A percentile compares a stretch with the other conserved stretches of the same genome.
phyloP scores from a whole-genome alignment of 371 early-diverging fungal species.

The Zychaea mexicana region DNA sequence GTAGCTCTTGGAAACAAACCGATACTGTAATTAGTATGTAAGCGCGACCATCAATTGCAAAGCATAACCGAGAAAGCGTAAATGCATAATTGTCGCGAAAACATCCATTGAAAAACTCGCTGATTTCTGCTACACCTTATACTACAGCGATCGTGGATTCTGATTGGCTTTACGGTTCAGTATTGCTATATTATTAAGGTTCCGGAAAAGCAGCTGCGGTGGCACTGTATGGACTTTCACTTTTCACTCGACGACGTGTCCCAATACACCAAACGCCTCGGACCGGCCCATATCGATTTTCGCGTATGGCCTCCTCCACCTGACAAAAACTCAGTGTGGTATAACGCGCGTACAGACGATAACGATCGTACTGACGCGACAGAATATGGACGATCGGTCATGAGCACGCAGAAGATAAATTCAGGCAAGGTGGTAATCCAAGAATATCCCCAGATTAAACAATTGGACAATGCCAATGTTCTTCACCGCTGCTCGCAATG shows the following conservation, averaged over 20 bases:
- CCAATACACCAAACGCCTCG: background rate
- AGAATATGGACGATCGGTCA: background rate
- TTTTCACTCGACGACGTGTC: background rate
- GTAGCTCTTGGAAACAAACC: no score
- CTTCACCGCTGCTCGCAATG: constrained; percentile 1
- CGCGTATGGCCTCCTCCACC: constrained; percentile 1
- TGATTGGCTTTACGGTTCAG: no score
- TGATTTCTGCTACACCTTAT: no score
- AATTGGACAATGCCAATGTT: background rate
- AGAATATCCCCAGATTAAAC: background rate
- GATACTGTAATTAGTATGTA: no score
- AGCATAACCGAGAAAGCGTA: no score
- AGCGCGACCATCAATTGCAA: no score
- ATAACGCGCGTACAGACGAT: background rate
- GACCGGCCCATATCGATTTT: constrained; percentile 6
- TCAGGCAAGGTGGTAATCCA: background rate
- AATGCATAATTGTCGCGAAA: no score
- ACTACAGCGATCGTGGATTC: no score
- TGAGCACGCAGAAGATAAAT: background rate
- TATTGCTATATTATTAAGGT: no score
- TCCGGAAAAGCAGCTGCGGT: background rate
- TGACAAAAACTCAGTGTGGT: background rate
- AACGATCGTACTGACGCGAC: background rate
- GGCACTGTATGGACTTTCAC: background rate
- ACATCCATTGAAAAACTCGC: no score